Percentiles rank a stretch among this genome's conserved stretches.
phyloP scores from a whole-genome alignment of 1,139 yeast species.

The Yamadazyma blattariae region DNA sequence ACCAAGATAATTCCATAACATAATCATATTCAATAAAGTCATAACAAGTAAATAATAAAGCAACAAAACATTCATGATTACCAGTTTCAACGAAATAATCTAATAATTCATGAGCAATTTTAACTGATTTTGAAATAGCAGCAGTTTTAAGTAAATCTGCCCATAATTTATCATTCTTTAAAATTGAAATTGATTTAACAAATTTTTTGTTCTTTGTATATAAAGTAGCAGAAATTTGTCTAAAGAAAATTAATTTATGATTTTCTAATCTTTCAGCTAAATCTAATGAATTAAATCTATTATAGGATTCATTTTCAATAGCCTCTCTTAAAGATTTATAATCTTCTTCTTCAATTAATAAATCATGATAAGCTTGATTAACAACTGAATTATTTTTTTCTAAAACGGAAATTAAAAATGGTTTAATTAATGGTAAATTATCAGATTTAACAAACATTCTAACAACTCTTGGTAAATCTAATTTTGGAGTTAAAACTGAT shows the following conservation, averaged over 20 bases:
- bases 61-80: constrained; percentile 93
- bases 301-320: constrained; percentile 75
- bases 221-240: constrained; percentile 92
- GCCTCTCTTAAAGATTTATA: constrained; percentile 84
- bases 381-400: constrained; percentile 89
- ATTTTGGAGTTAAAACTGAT: constrained; percentile 81
- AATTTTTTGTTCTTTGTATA: constrained; percentile 94
- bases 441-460: constrained; percentile 94
- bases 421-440: constrained; percentile 92
- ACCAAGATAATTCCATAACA: constrained; percentile 88
- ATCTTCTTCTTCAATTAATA: constrained; percentile 95
- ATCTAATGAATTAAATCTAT: constrained; percentile 88
- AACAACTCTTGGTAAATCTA: constrained; percentile 93
- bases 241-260: constrained; percentile 86
- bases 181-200: constrained; percentile 81
- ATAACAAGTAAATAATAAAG: constrained; percentile 83
- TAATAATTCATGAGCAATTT: constrained; percentile 85
- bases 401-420: constrained; percentile 88
- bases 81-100: constrained; percentile 96
- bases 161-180: constrained; percentile 94
- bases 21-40: constrained; percentile 77
- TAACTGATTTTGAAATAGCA: constrained; percentile 71
- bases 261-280: constrained; percentile 91
- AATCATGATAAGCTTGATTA: constrained; percentile 91
- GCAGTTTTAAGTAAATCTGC: constrained; percentile 92